Percentiles rank a stretch among this genome's conserved stretches.
Conservation (phyloP, 345 rosid genomes). For the Eucalyptus rudis region DNA sequence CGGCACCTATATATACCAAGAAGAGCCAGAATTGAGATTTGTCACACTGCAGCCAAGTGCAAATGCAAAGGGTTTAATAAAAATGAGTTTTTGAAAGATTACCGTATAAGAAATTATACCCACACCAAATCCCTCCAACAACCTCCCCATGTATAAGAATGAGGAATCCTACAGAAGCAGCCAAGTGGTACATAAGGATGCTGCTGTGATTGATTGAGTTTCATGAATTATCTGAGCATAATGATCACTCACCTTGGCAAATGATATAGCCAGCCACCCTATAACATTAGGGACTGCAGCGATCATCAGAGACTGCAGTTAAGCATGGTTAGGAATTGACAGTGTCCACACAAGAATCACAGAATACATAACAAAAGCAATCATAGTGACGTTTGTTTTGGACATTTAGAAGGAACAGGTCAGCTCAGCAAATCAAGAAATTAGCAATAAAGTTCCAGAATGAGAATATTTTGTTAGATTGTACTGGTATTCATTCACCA, state of each 20-base stretch:
- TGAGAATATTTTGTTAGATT: not conserved
- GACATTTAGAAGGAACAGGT: not conserved
- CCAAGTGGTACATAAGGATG: not conserved
- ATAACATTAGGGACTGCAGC: slow-evolving; percentile 67
- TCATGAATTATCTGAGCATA: not conserved
- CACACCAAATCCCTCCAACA: slow-evolving; percentile 70
- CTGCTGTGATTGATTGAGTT: not conserved
- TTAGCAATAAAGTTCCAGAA: not conserved
- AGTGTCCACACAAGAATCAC: slow-evolving; percentile 6
- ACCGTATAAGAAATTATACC: slow-evolving; percentile 73
- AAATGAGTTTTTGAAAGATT: not conserved
- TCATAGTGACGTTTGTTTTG: not conserved
- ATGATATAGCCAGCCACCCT: slow-evolving; percentile 69
- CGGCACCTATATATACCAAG: slow-evolving; percentile 41
- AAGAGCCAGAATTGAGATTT: not conserved
- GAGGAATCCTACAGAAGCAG: slow-evolving; percentile 42
- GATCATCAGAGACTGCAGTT: slow-evolving; percentile 54
- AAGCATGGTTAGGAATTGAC: slow-evolving; percentile 14
- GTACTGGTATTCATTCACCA: not conserved
- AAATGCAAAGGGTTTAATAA: not conserved
- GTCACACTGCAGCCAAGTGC: not conserved
- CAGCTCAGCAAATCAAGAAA: not conserved
- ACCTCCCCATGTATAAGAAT: slow-evolving; percentile 68
- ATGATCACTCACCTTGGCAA: slow-evolving; percentile 42
- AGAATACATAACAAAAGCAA: not conserved